Evolutionary conservation across 768 basidiomycete genomes (phyloP).

Genomic region (Mycena crocata): DNA sequence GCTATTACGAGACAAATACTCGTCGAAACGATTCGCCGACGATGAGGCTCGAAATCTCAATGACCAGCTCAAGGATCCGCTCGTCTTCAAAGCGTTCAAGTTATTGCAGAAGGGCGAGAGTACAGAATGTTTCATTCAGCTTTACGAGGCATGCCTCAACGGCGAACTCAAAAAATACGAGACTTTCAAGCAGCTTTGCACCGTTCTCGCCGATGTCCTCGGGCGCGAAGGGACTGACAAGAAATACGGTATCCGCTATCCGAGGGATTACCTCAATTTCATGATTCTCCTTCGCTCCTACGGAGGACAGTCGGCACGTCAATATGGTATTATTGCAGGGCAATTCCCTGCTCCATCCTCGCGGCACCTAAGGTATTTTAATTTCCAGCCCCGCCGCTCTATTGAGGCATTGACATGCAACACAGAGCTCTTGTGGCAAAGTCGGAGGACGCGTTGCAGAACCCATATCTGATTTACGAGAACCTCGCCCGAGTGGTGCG

Average conservation of each 20-base stretch:
- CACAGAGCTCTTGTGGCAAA: constrained; percentile 35
- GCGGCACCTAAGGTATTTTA: not conserved
- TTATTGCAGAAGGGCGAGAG: constrained; percentile 14
- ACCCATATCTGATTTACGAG: constrained; percentile 41
- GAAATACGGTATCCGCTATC: constrained; percentile 10
- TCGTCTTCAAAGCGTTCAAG: constrained; percentile 13
- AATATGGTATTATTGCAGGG: constrained; percentile 3
- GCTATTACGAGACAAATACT: not conserved
- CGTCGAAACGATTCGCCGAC: not conserved
- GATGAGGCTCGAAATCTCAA: not conserved
- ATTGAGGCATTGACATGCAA: too few relatives aligned
- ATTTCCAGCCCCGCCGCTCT: not conserved
- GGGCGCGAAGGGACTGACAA: not conserved
- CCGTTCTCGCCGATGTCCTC: not conserved
- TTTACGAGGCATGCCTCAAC: constrained; percentile 6
- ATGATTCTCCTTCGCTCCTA: constrained; percentile 13
- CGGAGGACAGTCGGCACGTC: constrained; percentile 3
- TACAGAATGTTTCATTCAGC: constrained; percentile 6
- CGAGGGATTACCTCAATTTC: not conserved
- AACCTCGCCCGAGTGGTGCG: constrained; percentile 43
- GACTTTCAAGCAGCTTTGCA: constrained; percentile 1
- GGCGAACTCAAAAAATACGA: constrained; percentile 11
- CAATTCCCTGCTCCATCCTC: not conserved
- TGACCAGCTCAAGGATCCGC: not conserved
- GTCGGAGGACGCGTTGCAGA: constrained; percentile 38